These are phyloP conservation scores for Podaxis sp. DNA, from an alignment of 768 basidiomycete species.

Conservation along the genomic window DNA sequence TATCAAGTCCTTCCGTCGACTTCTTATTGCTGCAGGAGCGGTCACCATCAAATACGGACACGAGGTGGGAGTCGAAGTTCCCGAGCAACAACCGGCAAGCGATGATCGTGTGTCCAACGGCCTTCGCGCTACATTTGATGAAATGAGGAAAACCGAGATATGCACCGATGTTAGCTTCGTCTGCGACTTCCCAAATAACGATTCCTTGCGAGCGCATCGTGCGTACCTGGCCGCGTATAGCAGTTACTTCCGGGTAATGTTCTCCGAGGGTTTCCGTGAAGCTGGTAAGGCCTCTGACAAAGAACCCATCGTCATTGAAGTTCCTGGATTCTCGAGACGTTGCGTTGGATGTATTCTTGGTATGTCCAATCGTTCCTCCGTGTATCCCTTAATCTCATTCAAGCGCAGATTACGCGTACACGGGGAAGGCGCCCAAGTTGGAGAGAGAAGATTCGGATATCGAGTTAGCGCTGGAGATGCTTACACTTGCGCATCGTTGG, in stretches of 20 bases:
- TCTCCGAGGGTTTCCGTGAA: conserved; percentile 23
- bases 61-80: not conserved
- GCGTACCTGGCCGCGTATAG: conserved; percentile 32
- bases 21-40: conserved; percentile 31
- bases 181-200: conserved; percentile 23
- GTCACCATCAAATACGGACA: conserved; percentile 21
- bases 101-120: conserved; percentile 10
- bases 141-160: conserved; percentile 24
- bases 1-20: conserved; percentile 25
- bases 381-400: not conserved
- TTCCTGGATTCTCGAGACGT: not conserved
- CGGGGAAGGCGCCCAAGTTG: not conserved
- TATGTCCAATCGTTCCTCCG: not conserved
- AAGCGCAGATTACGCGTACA: conserved; percentile 1
- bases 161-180: conserved; percentile 31
- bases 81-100: conserved; percentile 10
- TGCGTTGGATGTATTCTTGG: conserved; percentile 6
- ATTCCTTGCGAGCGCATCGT: conserved; percentile 29
- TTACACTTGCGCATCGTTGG: not conserved
- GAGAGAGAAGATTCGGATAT: not conserved
- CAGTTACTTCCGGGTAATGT: conserved; percentile 26
- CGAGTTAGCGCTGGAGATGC: not conserved
- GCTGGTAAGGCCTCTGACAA: not conserved
- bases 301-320: not conserved
- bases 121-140: conserved; percentile 26